phyloP scores from a whole-genome alignment of 352 stramenopile species.

The Pythium guiyangense region DNA sequence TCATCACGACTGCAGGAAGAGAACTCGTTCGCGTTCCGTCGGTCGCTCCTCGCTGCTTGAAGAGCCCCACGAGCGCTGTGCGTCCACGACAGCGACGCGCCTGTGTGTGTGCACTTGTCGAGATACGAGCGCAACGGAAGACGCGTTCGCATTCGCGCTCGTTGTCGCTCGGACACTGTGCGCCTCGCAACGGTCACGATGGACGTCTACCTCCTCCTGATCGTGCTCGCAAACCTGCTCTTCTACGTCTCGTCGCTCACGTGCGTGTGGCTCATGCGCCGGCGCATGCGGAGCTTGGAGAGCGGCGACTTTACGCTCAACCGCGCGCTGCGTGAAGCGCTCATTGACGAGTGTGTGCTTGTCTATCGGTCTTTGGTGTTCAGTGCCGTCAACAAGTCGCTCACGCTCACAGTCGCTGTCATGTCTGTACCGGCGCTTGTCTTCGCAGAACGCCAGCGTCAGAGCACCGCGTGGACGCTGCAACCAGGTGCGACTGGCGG shows the following conservation, averaged over 20 bases:
- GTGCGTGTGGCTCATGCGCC: conserved; percentile 8
- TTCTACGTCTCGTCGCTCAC: conserved; percentile 9
- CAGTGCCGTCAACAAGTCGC: no score
- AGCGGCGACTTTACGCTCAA: not conserved
- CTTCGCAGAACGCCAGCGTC: not conserved
- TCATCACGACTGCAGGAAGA: no score
- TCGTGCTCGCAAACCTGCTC: conserved; percentile 7
- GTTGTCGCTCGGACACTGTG: not conserved
- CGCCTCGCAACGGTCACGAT: no score
- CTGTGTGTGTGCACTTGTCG: no score
- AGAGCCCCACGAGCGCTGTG: no score
- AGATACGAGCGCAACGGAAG: no score
- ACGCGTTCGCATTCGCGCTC: no score
- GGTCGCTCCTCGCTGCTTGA: no score
- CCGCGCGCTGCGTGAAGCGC: conserved; percentile 5
- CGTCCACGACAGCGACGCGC: no score
- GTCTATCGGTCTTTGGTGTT: not conserved
- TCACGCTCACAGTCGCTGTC: not conserved
- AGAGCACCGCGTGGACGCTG: conserved; percentile 6
- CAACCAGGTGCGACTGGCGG: conserved; percentile 2
- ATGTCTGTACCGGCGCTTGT: no score
- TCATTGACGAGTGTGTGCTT: conserved; percentile 1
- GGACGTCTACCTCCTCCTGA: conserved; percentile 6
- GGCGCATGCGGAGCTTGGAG: conserved; percentile 2
- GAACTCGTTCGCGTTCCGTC: no score